Percentiles rank a stretch among this genome's conserved stretches.
These are phyloP conservation scores for Amorphotheca resinae DNA, from an alignment of 495 filamentous ascomycete species.

Conservation along the genomic window DNA sequence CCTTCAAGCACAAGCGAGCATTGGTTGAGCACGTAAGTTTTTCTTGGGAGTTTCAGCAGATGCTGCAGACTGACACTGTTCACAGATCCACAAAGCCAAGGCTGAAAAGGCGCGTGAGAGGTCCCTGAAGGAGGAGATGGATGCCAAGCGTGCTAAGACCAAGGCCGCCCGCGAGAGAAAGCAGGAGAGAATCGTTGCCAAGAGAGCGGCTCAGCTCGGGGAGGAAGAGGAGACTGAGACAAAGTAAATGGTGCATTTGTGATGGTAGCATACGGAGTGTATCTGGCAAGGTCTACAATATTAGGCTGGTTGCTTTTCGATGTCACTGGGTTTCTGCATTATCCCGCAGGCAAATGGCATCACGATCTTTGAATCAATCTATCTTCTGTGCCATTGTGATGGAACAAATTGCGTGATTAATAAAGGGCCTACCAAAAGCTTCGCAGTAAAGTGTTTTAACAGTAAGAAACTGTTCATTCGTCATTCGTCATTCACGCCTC, in stretches of 20 bases:
- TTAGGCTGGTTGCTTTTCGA: constrained; percentile 22
- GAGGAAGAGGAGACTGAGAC: constrained; percentile 51
- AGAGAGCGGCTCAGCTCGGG: constrained; percentile 72
- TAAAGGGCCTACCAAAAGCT: too few species aligned
- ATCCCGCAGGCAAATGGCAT: constrained; percentile 41
- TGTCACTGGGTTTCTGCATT: constrained; percentile 32
- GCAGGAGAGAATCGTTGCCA: constrained; percentile 72
- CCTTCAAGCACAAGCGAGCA: constrained; percentile 99
- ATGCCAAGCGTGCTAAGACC: constrained; percentile 98
- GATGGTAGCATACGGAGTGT: constrained; percentile 20
- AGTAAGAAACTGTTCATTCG: too few species aligned
- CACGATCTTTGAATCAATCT: constrained; percentile 32
- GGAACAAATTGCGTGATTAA: too few species aligned
- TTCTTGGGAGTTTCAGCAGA: too few species aligned
- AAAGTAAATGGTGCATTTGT: constrained; percentile 20
- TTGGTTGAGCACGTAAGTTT: constrained; percentile 98
- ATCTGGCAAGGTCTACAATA: constrained; percentile 21
- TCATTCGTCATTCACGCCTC: too few species aligned
- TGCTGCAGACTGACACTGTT: constrained; percentile 5
- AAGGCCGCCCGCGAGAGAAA: constrained; percentile 98
- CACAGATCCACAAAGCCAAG: constrained; percentile 98
- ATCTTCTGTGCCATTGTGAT: neutral
- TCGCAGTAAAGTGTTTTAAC: too few species aligned
- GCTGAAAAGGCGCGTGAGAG: constrained; percentile 95
- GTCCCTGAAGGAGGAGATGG: constrained; percentile 96